Evolutionary conservation across 257 asterid genomes (phyloP).

Genomic region (Penstemon barbatus): DNA sequence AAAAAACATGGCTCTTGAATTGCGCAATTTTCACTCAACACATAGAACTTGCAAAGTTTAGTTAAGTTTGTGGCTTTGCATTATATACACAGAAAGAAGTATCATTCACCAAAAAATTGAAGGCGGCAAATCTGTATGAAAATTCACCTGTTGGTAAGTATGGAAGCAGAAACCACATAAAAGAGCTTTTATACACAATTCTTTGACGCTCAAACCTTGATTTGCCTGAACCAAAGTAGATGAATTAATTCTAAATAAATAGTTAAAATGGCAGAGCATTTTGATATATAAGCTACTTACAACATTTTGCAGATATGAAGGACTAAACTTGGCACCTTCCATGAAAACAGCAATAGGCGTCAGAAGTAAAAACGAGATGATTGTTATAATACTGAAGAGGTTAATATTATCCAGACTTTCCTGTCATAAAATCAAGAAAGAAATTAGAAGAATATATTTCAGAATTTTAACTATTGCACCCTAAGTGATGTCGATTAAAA

Average conservation of each 20-base stretch:
- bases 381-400: conserved; percentile 70
- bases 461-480: not conserved
- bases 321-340: conserved; percentile 76
- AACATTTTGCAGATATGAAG: conserved; percentile 63
- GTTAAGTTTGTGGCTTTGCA: not conserved
- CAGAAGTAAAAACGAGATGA: conserved; percentile 69
- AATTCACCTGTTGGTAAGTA: conserved; percentile 73
- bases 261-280: not conserved
- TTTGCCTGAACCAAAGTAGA: conserved; percentile 49
- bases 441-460: not conserved
- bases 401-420: conserved; percentile 79
- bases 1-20: not conserved
- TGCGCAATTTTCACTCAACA: not conserved
- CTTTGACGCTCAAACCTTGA: conserved; percentile 65
- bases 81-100: not conserved
- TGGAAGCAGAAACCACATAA: conserved; percentile 87
- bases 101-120: not conserved
- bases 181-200: conserved; percentile 52
- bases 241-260: not conserved
- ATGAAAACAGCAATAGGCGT: conserved; percentile 56
- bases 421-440: conserved; percentile 39
- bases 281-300: conserved; percentile 39
- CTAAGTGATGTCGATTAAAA: not conserved
- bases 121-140: not conserved
- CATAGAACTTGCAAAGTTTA: not conserved